Percentiles rank a stretch among this genome's conserved stretches.
These are phyloP conservation scores for Coniella vitis DNA, from an alignment of 2,329 filamentous ascomycete species.

Conservation along the genomic window DNA sequence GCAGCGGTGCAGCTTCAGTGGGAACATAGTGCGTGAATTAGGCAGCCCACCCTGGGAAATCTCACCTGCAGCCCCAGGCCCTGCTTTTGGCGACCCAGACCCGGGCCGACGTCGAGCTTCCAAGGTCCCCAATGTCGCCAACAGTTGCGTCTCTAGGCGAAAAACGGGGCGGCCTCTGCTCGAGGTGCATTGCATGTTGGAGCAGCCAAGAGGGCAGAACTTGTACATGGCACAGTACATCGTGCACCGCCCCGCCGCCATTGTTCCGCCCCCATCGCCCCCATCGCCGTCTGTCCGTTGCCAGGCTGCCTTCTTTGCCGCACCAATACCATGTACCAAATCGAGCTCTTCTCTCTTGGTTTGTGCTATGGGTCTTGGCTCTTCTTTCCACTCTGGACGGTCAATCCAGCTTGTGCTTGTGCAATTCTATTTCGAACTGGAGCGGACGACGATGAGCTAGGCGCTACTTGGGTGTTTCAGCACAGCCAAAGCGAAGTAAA, in stretches of 20 bases:
- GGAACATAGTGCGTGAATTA: constrained; percentile 3
- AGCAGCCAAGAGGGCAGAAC: not conserved
- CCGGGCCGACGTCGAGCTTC: not conserved
- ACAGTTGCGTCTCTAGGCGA: constrained; percentile 12
- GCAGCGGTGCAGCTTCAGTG: not conserved
- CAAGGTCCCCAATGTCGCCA: constrained; percentile 1
- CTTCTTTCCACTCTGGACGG: too few species aligned
- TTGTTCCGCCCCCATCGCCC: not conserved
- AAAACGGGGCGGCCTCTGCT: constrained; percentile 16
- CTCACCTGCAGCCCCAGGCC: constrained; percentile 5
- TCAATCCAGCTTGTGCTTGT: too few species aligned
- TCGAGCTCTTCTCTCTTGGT: too few species aligned
- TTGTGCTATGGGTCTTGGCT: too few species aligned
- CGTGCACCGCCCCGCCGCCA: not conserved
- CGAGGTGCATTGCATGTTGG: constrained; percentile 4
- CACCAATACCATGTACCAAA: not conserved
- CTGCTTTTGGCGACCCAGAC: not conserved
- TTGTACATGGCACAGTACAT: too few species aligned
- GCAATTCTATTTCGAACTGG: too few species aligned
- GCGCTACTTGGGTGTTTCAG: too few species aligned
- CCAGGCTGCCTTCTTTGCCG: not conserved
- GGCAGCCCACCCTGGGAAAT: constrained; percentile 2
- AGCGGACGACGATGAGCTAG: too few species aligned
- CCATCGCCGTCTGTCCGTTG: not conserved
- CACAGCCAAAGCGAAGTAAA: too few species aligned